These are phyloP conservation scores for Cytospora chrysosperma DNA, from an alignment of 2,329 filamentous ascomycete genomes.

Conservation along the genomic window DNA sequence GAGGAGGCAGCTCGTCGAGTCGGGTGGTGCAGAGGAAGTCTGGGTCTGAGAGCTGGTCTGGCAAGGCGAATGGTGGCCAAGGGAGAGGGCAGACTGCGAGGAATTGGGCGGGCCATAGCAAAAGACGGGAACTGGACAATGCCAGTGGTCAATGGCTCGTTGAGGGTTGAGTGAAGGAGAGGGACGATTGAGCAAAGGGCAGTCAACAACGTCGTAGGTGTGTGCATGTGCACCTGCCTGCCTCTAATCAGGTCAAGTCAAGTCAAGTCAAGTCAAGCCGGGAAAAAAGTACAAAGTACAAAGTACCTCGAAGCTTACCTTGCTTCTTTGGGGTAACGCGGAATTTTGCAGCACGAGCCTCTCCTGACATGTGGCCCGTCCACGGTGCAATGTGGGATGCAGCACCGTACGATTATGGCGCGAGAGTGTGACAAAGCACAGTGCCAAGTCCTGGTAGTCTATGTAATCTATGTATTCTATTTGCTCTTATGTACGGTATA, in stretches of 20 bases:
- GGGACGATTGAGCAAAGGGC: constrained; percentile 5
- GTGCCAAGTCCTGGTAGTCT: not conserved
- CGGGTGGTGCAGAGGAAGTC: constrained; percentile 12
- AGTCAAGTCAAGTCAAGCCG: too few relatives aligned
- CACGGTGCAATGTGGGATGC: not conserved
- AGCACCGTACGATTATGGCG: constrained; percentile 9
- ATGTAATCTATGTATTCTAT: too few relatives aligned
- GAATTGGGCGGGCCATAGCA: constrained; percentile 35
- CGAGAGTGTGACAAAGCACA: not conserved
- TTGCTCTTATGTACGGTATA: too few relatives aligned
- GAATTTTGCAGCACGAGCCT: constrained; percentile 12
- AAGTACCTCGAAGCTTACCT: too few relatives aligned
- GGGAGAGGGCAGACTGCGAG: constrained; percentile 30
- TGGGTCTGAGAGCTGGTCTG: constrained; percentile 19
- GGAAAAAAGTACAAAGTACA: too few relatives aligned
- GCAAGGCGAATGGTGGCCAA: constrained; percentile 27
- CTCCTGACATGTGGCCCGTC: constrained; percentile 11
- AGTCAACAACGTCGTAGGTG: not conserved
- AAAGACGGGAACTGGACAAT: constrained; percentile 28
- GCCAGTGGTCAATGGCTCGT: constrained; percentile 37
- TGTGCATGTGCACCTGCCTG: too few relatives aligned
- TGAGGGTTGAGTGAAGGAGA: constrained; percentile 18
- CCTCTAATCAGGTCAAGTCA: not conserved
- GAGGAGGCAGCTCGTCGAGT: constrained; percentile 30
- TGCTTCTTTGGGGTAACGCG: constrained; percentile 3